Conservation (phyloP, 225 moss, liverwort and hornwort species). For the Physcomitrium patens region DNA sequence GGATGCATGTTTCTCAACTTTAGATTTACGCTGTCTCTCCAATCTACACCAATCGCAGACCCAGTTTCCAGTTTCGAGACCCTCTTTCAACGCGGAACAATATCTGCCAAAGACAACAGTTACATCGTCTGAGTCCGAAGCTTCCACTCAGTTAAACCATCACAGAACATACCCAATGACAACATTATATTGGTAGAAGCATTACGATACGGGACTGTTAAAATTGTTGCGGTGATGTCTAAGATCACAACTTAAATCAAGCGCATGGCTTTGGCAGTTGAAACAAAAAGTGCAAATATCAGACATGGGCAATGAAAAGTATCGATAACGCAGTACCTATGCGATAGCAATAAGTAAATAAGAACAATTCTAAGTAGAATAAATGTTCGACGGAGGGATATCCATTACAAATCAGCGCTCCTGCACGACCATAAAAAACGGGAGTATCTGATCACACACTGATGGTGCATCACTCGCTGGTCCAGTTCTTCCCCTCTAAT, state of each 20-base stretch:
- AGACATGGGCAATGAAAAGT: too few species aligned
- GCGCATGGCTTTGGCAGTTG: background rate
- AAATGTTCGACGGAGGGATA: background rate
- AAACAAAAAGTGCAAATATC: background rate
- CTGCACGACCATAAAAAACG: conserved; percentile 7
- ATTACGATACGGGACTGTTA: background rate
- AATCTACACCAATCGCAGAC: conserved; percentile 47
- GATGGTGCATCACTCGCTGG: background rate
- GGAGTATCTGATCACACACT: background rate
- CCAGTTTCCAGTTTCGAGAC: conserved; percentile 43
- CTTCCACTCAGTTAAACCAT: background rate
- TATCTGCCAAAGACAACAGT: conserved; percentile 31
- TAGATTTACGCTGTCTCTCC: conserved; percentile 26
- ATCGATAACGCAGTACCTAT: too few species aligned
- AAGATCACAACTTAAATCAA: background rate
- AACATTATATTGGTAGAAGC: background rate
- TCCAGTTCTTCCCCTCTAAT: background rate
- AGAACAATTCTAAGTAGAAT: too few species aligned
- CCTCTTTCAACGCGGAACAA: conserved; percentile 41
- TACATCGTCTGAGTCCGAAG: conserved; percentile 11
- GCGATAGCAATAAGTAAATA: too few species aligned
- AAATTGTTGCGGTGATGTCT: background rate
- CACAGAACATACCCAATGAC: background rate
- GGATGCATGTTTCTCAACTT: conserved; percentile 31
- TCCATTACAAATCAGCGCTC: conserved; percentile 3